Conservation (phyloP, 2,329 filamentous ascomycete species). For the Sporothrix humicola region DNA sequence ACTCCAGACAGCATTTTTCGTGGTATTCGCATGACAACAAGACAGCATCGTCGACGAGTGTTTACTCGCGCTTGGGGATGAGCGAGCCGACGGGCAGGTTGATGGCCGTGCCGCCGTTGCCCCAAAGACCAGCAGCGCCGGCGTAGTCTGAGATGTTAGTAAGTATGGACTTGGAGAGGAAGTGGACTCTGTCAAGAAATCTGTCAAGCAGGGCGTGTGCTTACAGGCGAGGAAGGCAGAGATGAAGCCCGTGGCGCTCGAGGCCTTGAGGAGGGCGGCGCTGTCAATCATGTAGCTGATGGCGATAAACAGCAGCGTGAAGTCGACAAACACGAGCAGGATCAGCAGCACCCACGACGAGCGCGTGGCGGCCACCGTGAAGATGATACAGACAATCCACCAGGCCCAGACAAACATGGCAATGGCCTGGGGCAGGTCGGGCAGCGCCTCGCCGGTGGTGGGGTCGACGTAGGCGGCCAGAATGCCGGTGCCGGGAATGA, state of each 20-base stretch:
- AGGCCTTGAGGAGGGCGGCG: conserved; percentile 28
- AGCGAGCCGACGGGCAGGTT: conserved; percentile 36
- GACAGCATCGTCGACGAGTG: neutral
- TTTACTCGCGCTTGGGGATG: conserved; percentile 31
- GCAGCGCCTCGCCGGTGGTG: conserved; percentile 42
- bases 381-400: conserved; percentile 82
- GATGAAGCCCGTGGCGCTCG: conserved; percentile 32
- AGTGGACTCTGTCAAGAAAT: too few species aligned
- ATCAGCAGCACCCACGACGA: conserved; percentile 32
- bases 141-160: conserved; percentile 25
- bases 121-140: conserved; percentile 35
- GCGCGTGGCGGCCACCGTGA: conserved; percentile 45
- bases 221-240: conserved; percentile 34
- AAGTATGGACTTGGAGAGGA: too few species aligned
- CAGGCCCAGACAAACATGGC: conserved; percentile 78
- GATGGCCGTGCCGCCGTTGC: conserved; percentile 34
- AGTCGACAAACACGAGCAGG: conserved; percentile 35
- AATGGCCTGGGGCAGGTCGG: conserved; percentile 60
- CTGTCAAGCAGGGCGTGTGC: neutral
- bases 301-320: conserved; percentile 34
- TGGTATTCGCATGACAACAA: neutral
- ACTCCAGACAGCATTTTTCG: neutral
- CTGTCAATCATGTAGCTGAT: conserved; percentile 31
- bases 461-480: conserved; percentile 51
- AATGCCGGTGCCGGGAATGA: conserved; percentile 71